phyloP scores from a whole-genome alignment of 2,329 filamentous ascomycete species.

The Aspergillus costaricaensis region DNA sequence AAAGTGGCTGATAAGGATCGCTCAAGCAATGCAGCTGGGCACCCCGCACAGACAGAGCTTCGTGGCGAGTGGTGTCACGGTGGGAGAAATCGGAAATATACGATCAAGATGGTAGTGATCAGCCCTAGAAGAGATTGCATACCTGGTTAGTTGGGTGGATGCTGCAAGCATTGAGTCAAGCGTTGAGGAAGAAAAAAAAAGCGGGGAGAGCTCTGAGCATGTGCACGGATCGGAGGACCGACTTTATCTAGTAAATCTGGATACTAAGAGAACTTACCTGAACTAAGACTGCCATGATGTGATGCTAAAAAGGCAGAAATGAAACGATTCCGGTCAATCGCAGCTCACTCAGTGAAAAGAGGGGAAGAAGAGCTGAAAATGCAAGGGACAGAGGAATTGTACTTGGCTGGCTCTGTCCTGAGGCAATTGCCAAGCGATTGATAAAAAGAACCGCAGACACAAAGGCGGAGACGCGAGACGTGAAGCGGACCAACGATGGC shows the following conservation, averaged over 20 bases:
- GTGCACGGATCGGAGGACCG: neutral
- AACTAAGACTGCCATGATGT: neutral
- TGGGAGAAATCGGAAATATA: neutral
- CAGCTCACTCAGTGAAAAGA: neutral
- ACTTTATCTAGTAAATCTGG: neutral
- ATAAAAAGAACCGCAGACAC: neutral
- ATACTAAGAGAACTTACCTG: neutral
- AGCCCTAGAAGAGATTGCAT: constrained; percentile 5
- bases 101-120: constrained; percentile 3
- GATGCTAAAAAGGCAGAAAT: neutral
- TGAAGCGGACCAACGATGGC: neutral
- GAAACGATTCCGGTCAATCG: neutral
- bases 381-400: neutral
- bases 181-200: neutral
- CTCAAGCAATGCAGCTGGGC: neutral
- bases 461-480: neutral
- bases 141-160: neutral
- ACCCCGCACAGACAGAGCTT: constrained; percentile 3
- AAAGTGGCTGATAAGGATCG: neutral
- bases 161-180: neutral
- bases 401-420: neutral
- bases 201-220: neutral
- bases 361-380: neutral
- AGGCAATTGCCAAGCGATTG: neutral
- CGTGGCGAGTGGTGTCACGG: neutral